Percentiles rank a stretch among this genome's conserved stretches.
Evolutionary conservation across 176 grass and related monocot species (phyloP).

Genomic region (Phyllostachys edulis): DNA sequence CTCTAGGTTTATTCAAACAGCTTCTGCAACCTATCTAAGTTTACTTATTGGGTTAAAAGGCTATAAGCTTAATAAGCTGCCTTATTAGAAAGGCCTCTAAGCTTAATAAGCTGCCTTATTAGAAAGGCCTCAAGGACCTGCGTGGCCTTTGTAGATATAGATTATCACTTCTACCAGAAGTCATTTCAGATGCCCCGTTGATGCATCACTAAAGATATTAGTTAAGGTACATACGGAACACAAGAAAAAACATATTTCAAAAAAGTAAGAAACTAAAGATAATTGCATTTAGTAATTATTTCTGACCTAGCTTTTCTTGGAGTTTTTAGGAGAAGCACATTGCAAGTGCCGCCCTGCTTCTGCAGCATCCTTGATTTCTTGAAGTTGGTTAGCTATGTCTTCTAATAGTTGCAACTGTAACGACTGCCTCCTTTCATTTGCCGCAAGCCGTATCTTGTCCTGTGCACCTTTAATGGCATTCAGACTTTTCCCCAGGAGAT

Average conservation of each 20-base stretch:
- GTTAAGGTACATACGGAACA: neutral
- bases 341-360: conserved; percentile 45
- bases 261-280: neutral
- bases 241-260: neutral
- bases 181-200: neutral
- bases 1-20: neutral
- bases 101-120: neutral
- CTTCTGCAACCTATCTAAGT: neutral
- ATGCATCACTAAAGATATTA: neutral
- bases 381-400: conserved; percentile 80
- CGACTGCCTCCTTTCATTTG: conserved; percentile 53
- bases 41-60: neutral
- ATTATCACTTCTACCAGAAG: neutral
- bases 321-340: conserved; percentile 35
- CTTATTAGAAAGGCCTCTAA: neutral
- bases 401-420: conserved; percentile 67
- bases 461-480: conserved; percentile 71
- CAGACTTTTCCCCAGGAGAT: conserved; percentile 63
- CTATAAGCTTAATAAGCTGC: neutral
- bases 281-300: neutral
- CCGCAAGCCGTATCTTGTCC: conserved; percentile 59
- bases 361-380: conserved; percentile 62
- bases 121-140: neutral
- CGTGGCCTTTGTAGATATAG: neutral
- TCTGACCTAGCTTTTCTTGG: conserved; percentile 48